Evolutionary conservation across 768 basidiomycete genomes (phyloP), one percentile per base, ranked within the genome.

Genomic region (Russula emetica): DNA sequence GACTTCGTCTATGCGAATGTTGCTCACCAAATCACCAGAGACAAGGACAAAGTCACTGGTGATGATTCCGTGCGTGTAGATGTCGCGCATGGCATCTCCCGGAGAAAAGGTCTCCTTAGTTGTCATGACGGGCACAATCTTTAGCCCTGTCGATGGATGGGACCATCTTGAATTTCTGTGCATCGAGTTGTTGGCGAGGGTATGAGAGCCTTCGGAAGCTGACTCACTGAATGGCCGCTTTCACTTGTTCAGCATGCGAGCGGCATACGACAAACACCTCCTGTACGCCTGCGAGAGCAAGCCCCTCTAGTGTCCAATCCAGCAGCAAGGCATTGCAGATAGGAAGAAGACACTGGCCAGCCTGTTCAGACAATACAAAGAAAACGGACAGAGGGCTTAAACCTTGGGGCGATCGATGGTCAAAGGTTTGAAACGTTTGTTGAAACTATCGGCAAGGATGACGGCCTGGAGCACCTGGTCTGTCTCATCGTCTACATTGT

Each of bases 251-350:
- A 10, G 92, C 85, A 74, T 96, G 91, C 55, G 93, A 95, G 64
- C 92, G 85, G 73, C 94, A 95, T 70, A 98, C 86, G 52, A 99
- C 89, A 73, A 97, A 96, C 63, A 97, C 90, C 76, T 98, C 92
- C 73, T 95, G 92, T 40, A 99, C 94, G 59, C 94, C 94, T 38
- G 94, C 92, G n/a, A 97, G 80, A 32, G 92, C 87, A 40, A 99
- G 83, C 73, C 90, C 90, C 73, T 99, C 97, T 64, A 98, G 87
- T 3, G 97, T 98, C 94, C 96, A 98, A 70, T 93, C 92, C 38
- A 99, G 80, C 34, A 99, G 77, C 5, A 94, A 89, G 0, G 90
- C 89, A 75, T 98, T 98, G 76, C 94, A 94, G 69, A 98, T 83
- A 1, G 96, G 97, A 26, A 98, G 79, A 13, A 98, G 81, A 75